Conservation (phyloP, 768 basidiomycete species). For the Pleurotus tuoliensis region DNA sequence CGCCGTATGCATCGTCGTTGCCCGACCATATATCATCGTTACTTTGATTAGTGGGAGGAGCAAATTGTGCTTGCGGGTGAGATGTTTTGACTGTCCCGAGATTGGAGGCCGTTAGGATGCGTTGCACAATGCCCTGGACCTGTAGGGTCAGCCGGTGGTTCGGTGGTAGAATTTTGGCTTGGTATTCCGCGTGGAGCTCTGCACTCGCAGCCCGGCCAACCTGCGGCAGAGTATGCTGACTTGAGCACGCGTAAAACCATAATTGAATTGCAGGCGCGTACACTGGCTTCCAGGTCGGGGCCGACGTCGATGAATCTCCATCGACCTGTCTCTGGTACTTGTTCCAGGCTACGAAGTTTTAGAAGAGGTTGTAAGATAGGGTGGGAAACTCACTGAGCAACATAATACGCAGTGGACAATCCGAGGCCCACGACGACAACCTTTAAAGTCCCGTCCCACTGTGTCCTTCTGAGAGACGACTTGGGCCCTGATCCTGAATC, state of each 20-base stretch:
- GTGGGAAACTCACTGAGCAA: slow-evolving; percentile 3
- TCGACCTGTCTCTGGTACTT: slow-evolving; percentile 81
- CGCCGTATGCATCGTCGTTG: slow-evolving; percentile 23
- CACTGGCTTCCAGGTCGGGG: slow-evolving; percentile 51
- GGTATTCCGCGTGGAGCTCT: slow-evolving; percentile 49
- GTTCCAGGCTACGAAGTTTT: slow-evolving; percentile 57
- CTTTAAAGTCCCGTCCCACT: not conserved
- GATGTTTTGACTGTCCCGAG: slow-evolving; percentile 54
- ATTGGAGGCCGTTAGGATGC: slow-evolving; percentile 67
- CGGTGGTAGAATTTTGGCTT: slow-evolving; percentile 54
- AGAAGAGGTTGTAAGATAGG: not conserved
- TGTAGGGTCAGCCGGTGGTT: slow-evolving; percentile 62
- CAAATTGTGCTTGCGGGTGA: slow-evolving; percentile 15
- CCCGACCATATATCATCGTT: slow-evolving; percentile 29
- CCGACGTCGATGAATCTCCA: slow-evolving; percentile 86
- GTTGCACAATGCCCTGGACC: slow-evolving; percentile 65
- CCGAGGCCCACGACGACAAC: not conserved
- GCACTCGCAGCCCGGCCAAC: slow-evolving; percentile 36
- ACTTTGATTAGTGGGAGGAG: not conserved
- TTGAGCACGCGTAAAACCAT: not conserved
- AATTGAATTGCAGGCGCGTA: slow-evolving; percentile 22
- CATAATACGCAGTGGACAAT: slow-evolving; percentile 3
- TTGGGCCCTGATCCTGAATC: not conserved
- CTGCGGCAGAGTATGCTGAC: slow-evolving; percentile 18
- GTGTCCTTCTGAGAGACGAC: not conserved